Evolutionary conservation across 306 rosid genomes (phyloP).

Genomic region (Sicyos baderoa): DNA sequence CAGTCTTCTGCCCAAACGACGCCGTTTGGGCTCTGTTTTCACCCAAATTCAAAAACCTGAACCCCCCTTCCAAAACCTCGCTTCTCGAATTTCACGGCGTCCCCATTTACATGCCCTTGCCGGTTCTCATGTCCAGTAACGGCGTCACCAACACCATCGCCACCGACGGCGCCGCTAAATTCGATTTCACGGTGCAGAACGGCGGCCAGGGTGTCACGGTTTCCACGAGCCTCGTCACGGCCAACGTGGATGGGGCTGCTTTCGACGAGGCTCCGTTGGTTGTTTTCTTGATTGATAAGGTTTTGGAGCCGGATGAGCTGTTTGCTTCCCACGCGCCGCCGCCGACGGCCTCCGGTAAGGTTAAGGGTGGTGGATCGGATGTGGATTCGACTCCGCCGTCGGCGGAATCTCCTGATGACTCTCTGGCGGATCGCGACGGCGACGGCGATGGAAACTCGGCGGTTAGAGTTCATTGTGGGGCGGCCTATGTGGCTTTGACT

Average conservation of each 20-base stretch:
- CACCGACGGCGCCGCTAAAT: constrained; percentile 62
- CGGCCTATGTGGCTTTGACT: constrained; percentile 13
- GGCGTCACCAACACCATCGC: constrained; percentile 68
- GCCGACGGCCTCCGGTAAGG: constrained; percentile 48
- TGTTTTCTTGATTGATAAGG: constrained; percentile 48
- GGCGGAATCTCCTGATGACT: constrained; percentile 29
- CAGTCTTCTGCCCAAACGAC: constrained; percentile 71
- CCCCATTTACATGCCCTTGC: constrained; percentile 52
- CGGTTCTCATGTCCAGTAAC: constrained; percentile 52
- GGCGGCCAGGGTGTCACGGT: constrained; percentile 64
- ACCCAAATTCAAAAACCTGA: constrained; percentile 62
- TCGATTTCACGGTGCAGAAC: constrained; percentile 66
- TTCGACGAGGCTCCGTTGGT: constrained; percentile 64
- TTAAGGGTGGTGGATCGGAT: constrained; percentile 46
- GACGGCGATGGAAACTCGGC: constrained; percentile 31
- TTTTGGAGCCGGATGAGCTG: constrained; percentile 57
- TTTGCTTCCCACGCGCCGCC: constrained; percentile 50
- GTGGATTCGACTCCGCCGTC: constrained; percentile 25
- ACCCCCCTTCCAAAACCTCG: constrained; percentile 40
- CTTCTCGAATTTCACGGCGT: constrained; percentile 59
- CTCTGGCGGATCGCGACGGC: constrained; percentile 38
- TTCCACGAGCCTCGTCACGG: constrained; percentile 45
- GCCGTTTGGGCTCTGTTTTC: constrained; percentile 50
- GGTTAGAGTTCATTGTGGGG: constrained; percentile 25
- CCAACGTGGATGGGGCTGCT: constrained; percentile 52